phyloP scores from a whole-genome alignment of 805 yeast species.

The Pichia pseudocactophila region DNA sequence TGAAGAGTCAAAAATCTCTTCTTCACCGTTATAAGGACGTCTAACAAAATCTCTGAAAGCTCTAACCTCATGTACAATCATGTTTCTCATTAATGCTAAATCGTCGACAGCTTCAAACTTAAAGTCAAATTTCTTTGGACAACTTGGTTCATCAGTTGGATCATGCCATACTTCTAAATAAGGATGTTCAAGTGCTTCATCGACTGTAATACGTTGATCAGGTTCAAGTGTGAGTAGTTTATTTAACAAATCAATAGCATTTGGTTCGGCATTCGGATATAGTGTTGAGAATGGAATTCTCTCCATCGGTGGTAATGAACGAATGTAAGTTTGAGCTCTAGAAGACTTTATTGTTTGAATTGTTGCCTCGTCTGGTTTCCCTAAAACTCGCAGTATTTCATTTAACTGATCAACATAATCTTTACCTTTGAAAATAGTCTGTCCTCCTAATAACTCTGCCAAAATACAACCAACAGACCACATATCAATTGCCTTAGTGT shows the following conservation, averaged over 20 bases:
- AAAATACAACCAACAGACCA: conserved; percentile 98
- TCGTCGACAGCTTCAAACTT: conserved; percentile 81
- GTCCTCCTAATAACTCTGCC: conserved; percentile 87
- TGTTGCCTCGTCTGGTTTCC: conserved; percentile 81
- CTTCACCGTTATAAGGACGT: conserved; percentile 11
- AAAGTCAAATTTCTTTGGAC: conserved; percentile 76
- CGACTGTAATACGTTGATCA: conserved; percentile 71
- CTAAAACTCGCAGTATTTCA: conserved; percentile 76
- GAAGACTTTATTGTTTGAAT: conserved; percentile 66
- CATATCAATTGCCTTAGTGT: conserved; percentile 91
- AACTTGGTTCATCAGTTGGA: conserved; percentile 82
- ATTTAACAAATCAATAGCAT: conserved; percentile 73
- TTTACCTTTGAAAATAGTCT: conserved; percentile 87
- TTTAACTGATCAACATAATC: conserved; percentile 94
- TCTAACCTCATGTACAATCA: conserved; percentile 74
- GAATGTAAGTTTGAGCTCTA: conserved; percentile 86
- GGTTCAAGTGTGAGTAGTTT: conserved; percentile 86
- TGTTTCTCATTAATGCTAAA: conserved; percentile 59
- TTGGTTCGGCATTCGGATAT: conserved; percentile 81
- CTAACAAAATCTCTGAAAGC: conserved; percentile 75
- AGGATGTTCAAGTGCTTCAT: conserved; percentile 83
- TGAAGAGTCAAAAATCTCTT: conserved; percentile 14
- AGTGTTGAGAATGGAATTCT: conserved; percentile 61
- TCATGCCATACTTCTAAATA: conserved; percentile 87
- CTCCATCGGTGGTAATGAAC: conserved; percentile 76